These are phyloP conservation scores for Aspergillus ibericus DNA, from an alignment of 2,329 filamentous ascomycete species.

Conservation along the genomic window DNA sequence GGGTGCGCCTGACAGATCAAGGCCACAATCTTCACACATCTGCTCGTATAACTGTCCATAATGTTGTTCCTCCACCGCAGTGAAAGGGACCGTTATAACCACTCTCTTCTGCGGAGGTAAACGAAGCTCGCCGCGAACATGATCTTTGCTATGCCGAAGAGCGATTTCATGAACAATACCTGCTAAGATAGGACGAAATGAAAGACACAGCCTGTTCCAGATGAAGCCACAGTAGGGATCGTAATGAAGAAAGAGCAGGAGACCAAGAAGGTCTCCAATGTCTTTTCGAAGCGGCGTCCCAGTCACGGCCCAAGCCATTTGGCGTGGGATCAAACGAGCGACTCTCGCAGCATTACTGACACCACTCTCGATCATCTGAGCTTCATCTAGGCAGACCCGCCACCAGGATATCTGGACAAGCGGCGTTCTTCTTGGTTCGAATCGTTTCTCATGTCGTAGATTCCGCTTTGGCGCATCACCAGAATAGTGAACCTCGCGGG, in stretches of 20 bases:
- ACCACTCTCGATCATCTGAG: slow-evolving; percentile 91
- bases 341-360: slow-evolving; percentile 80
- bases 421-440: slow-evolving; percentile 69
- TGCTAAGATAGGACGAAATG: slow-evolving; percentile 65
- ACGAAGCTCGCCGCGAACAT: slow-evolving; percentile 73
- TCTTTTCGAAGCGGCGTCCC: slow-evolving; percentile 85
- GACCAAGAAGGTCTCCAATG: slow-evolving; percentile 73
- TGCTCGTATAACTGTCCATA: slow-evolving; percentile 74
- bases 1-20: slow-evolving; percentile 66
- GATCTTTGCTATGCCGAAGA: slow-evolving; percentile 81
- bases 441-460: slow-evolving; percentile 63
- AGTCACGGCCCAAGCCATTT: slow-evolving; percentile 89
- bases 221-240: slow-evolving; percentile 70
- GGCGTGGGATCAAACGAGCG: slow-evolving; percentile 74
- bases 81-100: slow-evolving; percentile 87
- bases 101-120: slow-evolving; percentile 82
- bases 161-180: slow-evolving; percentile 70
- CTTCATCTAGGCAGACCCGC: slow-evolving; percentile 68
- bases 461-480: slow-evolving; percentile 68
- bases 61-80: slow-evolving; percentile 84
- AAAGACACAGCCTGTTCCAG: slow-evolving; percentile 67
- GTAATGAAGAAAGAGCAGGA: slow-evolving; percentile 77
- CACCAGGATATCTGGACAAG: slow-evolving; percentile 83
- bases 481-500: slow-evolving; percentile 76
- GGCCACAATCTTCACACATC: slow-evolving; percentile 69